Base-by-base conservation (phyloP, 1,139 yeast genomes). In the Cylindricascospora bacillispora region DNA sequence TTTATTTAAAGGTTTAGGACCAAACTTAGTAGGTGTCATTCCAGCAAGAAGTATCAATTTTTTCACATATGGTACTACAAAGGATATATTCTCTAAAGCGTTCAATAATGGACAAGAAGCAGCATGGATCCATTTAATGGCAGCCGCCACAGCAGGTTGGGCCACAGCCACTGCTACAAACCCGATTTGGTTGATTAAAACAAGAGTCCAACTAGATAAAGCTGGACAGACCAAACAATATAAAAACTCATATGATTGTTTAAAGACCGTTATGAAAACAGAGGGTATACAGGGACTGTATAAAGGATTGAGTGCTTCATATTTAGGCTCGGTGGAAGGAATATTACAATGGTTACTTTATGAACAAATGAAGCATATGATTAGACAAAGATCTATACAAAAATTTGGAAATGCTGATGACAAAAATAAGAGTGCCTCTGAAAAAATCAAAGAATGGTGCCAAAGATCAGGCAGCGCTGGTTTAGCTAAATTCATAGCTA, bases 381-480 rank as follows among this genome's bases (percentile, higher is more conserved):
- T 89, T 30, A 63, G 69, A 34, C 63, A 63, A 37, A 67, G 86
- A 42, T 63, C 81, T 1, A 50, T 64, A 15, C 60, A 60, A 35
- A 51, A 48, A 27, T 49, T 52, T 30, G 56, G 56, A 3, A 43
- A 47, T 33, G 30, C 41, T n/a, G 41, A 63, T 28, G 70, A 66
- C 12, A 36, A 35, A 7, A 43, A 65, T 46, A 69, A 71, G 36
- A 71, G 86, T 1, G 63, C 70, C 4, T 55, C 65, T 37, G 94
- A 83, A 45, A 69, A 70, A 35, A 60, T 83, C 14, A 56, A 78
- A 43, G 94, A 83, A 49, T 92, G 98, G 98, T 70, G 78, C 38
- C 95, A 95, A 4, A 71, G 95, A 42, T 83, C 95, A 0, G 98
- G 98, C 2, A 86, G 95, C 26, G 99, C 98, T 1, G 98, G 98